A percentile compares a stretch with the other conserved stretches of the same genome.
Conservation (phyloP, 2,329 filamentous ascomycete species). For the Pseudogymnoascus sp. region DNA sequence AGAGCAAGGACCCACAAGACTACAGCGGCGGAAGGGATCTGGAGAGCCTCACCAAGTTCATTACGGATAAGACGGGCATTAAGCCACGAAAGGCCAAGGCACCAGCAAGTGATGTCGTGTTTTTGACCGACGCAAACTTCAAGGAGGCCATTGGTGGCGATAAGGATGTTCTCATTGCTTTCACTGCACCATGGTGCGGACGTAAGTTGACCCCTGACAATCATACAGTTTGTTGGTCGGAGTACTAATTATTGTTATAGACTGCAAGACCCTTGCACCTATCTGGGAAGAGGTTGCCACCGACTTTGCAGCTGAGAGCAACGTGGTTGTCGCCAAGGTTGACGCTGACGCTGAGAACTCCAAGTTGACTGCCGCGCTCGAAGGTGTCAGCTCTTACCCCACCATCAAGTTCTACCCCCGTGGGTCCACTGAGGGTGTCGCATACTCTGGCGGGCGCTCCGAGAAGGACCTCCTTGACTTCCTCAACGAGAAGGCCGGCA, state of each 20-base stretch:
- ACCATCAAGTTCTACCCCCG: constrained; percentile 97
- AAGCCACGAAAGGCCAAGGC: constrained; percentile 68
- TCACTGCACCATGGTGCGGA: constrained; percentile 97
- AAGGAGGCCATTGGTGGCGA: constrained; percentile 69
- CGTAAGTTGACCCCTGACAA: constrained; percentile 56
- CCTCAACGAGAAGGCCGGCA: constrained; percentile 83
- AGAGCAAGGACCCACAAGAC: constrained; percentile 74
- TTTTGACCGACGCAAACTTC: constrained; percentile 75
- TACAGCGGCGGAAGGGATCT: constrained; percentile 83
- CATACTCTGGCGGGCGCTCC: constrained; percentile 66
- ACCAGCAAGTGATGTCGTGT: constrained; percentile 64
- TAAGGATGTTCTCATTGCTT: constrained; percentile 87
- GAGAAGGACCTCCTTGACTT: constrained; percentile 71
- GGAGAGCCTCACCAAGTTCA: constrained; percentile 72
- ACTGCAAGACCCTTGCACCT: constrained; percentile 93
- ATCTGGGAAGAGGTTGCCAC: constrained; percentile 79
- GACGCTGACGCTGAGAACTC: constrained; percentile 83
- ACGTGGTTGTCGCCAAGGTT: constrained; percentile 86
- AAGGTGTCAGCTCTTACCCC: constrained; percentile 79
- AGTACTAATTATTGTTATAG: constrained; percentile 38
- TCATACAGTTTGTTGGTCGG: not conserved
- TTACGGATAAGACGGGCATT: constrained; percentile 77
- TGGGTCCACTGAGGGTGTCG: constrained; percentile 61
- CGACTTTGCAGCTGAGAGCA: constrained; percentile 68
- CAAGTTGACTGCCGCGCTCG: constrained; percentile 66